phyloP scores from a whole-genome alignment of 2,329 filamentous ascomycete genomes.

The Hypoxylon sp. region DNA sequence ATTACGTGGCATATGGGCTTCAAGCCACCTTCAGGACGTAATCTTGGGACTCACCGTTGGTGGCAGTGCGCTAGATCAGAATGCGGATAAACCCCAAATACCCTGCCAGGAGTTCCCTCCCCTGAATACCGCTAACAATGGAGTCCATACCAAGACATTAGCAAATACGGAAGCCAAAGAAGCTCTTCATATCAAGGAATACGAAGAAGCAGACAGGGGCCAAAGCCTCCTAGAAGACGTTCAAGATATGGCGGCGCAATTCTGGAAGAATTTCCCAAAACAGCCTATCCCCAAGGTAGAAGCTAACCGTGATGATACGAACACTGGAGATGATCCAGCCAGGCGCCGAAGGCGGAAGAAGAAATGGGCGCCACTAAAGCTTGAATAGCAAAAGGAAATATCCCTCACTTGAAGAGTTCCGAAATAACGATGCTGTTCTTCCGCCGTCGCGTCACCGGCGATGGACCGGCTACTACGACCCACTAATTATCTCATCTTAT shows the following conservation, averaged over 20 bases:
- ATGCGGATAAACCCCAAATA: not conserved
- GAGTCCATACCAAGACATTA: not conserved
- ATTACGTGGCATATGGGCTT: not conserved
- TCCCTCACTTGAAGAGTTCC: not conserved
- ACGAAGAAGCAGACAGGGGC: not conserved
- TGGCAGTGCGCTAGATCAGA: not conserved
- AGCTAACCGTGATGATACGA: not conserved
- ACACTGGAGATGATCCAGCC: not conserved
- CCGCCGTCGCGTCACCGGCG: not conserved
- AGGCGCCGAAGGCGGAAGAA: not conserved
- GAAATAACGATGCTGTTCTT: not conserved
- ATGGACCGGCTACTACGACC: not conserved
- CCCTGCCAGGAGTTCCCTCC: not conserved
- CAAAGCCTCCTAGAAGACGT: not conserved
- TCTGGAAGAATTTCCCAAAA: constrained; percentile 2
- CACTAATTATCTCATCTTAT: not conserved
- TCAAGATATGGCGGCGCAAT: not conserved
- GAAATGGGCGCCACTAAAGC: not conserved
- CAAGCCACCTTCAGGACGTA: not conserved
- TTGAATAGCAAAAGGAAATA: not conserved
- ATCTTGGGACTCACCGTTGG: no score
- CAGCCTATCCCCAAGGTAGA: not conserved
- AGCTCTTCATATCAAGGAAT: not conserved
- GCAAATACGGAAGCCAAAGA: not conserved
- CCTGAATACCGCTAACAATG: not conserved